Evolutionary conservation across 352 stramenopile species (phyloP).

Genomic region (Phytopythium chamaehyphon): DNA sequence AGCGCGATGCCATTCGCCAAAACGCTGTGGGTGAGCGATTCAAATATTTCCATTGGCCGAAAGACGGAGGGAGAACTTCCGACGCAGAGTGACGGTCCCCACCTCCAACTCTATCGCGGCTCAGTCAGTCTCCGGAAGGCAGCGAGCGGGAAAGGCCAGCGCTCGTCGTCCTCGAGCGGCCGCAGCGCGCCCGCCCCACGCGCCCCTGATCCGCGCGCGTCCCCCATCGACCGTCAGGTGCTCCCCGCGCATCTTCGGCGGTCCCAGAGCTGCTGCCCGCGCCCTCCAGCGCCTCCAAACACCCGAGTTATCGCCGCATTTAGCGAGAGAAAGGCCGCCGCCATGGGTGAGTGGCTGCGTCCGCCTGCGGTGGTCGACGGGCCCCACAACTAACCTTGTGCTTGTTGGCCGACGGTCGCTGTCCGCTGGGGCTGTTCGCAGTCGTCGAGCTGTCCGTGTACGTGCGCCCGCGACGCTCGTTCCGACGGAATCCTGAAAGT

Average conservation of each 20-base stretch:
- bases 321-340: conserved; percentile 1
- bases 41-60: conserved; percentile 9
- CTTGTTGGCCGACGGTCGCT: background rate
- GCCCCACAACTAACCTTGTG: background rate
- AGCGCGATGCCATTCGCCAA: background rate
- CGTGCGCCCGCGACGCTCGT: conserved; percentile 2
- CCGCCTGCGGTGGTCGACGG: conserved; percentile 13
- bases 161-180: background rate
- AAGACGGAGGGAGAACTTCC: background rate
- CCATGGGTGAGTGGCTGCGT: conserved; percentile 17
- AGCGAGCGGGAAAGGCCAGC: background rate
- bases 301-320: no score
- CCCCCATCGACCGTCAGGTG: no score
- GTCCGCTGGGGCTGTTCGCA: background rate
- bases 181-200: no score
- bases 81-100: conserved; percentile 1
- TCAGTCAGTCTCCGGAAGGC: conserved; percentile 2
- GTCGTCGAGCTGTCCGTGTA: conserved; percentile 7
- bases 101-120: background rate
- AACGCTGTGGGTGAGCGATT: no score
- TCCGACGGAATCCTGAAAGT: conserved; percentile 10
- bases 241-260: background rate
- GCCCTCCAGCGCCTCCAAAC: background rate
- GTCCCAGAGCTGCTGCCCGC: no score
- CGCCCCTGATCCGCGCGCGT: no score